Percentiles rank a stretch among this genome's conserved stretches.
Conservation (phyloP, 2,329 filamentous ascomycete species). For the Biscogniauxia mediterranea region DNA sequence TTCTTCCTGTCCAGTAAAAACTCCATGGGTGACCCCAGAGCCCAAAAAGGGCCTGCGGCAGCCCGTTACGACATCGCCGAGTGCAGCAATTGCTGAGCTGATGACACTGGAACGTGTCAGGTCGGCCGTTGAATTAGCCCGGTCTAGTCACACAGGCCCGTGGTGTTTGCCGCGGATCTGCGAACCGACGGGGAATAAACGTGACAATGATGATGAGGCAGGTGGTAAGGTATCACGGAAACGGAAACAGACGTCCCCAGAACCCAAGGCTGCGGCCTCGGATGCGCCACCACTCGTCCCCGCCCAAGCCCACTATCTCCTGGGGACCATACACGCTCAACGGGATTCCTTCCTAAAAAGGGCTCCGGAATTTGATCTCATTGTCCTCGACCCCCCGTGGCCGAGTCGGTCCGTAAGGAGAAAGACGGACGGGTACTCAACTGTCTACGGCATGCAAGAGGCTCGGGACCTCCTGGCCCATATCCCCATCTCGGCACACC, state of each 20-base stretch:
- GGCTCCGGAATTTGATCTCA: conserved; percentile 60
- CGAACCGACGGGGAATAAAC: conserved; percentile 7
- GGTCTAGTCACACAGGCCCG: conserved; percentile 36
- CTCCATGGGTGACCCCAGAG: conserved; percentile 54
- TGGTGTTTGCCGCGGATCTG: conserved; percentile 45
- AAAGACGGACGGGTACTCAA: conserved; percentile 50
- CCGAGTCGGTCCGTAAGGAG: conserved; percentile 72
- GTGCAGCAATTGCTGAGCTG: conserved; percentile 52
- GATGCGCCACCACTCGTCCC: conserved; percentile 37
- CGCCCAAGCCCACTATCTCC: conserved; percentile 43
- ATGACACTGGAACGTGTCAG: conserved; percentile 50
- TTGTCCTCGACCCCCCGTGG: conserved; percentile 78
- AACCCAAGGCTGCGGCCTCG: conserved; percentile 5
- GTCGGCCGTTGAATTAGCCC: conserved; percentile 41
- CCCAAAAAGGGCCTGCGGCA: conserved; percentile 45
- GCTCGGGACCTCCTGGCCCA: conserved; percentile 49
- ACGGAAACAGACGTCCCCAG: conserved; percentile 9
- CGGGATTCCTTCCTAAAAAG: conserved; percentile 40
- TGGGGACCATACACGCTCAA: conserved; percentile 46
- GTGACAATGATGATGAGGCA: neutral
- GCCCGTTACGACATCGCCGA: conserved; percentile 33
- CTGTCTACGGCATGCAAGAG: conserved; percentile 44
- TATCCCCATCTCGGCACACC: conserved; percentile 55
- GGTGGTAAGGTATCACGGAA: conserved; percentile 12
- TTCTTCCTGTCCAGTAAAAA: conserved; percentile 42